Conservation (phyloP, 768 basidiomycete species). For the Roridomyces roridus region DNA sequence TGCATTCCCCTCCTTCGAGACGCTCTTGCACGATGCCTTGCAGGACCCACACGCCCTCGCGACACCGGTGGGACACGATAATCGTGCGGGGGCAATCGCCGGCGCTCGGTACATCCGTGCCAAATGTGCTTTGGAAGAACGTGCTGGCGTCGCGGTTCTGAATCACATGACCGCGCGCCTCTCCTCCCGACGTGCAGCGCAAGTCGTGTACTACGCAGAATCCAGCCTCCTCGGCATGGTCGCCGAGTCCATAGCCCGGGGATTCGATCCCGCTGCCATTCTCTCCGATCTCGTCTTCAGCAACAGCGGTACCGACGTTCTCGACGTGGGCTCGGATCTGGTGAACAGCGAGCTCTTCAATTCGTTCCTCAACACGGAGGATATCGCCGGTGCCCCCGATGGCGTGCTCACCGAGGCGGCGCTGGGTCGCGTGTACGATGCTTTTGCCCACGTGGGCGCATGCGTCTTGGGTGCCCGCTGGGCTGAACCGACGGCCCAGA, state of each 20-base stretch:
- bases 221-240: conserved; percentile 8
- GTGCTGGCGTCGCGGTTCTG: neutral
- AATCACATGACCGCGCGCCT: conserved; percentile 1
- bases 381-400: neutral
- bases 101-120: conserved; percentile 5
- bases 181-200: conserved; percentile 2
- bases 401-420: conserved; percentile 5
- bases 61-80: neutral
- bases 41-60: neutral
- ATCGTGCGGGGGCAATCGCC: neutral
- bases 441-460: conserved; percentile 7
- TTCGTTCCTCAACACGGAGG: conserved; percentile 2
- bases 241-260: conserved; percentile 5
- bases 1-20: conserved; percentile 7
- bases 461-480: neutral
- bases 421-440: conserved; percentile 15
- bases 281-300: conserved; percentile 8
- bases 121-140: conserved; percentile 3
- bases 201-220: conserved; percentile 5
- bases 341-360: conserved; percentile 8
- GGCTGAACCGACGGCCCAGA: conserved; percentile 4
- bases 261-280: conserved; percentile 6
- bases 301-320: conserved; percentile 7
- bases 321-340: conserved; percentile 12
- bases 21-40: neutral